Conservation (phyloP, 2,329 filamentous ascomycete species). For the Lachnellula subtilissima region DNA sequence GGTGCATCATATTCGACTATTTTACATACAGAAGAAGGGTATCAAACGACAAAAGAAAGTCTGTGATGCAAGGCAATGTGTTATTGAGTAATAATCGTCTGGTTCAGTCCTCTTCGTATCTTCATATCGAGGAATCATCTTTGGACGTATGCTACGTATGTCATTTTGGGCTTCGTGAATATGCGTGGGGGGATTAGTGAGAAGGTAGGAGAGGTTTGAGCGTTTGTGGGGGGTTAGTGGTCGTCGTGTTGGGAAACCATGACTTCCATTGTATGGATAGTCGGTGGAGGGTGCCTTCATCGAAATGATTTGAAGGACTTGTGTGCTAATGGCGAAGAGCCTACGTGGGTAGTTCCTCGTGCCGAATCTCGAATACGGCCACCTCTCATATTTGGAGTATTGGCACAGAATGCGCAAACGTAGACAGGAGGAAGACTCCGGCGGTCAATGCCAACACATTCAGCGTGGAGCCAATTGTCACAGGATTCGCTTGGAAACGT, state of each 20-base stretch:
- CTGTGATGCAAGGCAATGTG: conserved; percentile 1
- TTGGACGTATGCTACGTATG: neutral
- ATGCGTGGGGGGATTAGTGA: no score
- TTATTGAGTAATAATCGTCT: conserved; percentile 2
- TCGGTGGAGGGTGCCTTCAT: conserved; percentile 19
- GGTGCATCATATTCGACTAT: no score
- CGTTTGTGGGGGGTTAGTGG: no score
- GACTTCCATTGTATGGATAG: neutral
- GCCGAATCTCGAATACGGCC: conserved; percentile 41
- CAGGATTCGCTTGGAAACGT: conserved; percentile 50
- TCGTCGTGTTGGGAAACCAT: no score
- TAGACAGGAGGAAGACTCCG: conserved; percentile 55
- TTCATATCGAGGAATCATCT: neutral
- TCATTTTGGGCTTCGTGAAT: neutral
- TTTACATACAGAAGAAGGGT: conserved; percentile 17
- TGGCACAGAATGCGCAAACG: conserved; percentile 59
- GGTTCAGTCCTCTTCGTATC: neutral
- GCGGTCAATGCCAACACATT: conserved; percentile 55
- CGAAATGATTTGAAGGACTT: conserved; percentile 42
- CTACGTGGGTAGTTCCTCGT: conserved; percentile 17
- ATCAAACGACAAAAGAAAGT: conserved; percentile 17
- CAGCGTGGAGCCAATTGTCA: conserved; percentile 61
- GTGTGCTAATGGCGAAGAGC: conserved; percentile 38
- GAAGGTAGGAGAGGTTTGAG: no score
- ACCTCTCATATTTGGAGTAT: conserved; percentile 51